Percentiles rank a stretch among this genome's conserved stretches.
Evolutionary conservation across 192 early-diverging fungal species (phyloP).

Genomic region (Coemansia sp.): DNA sequence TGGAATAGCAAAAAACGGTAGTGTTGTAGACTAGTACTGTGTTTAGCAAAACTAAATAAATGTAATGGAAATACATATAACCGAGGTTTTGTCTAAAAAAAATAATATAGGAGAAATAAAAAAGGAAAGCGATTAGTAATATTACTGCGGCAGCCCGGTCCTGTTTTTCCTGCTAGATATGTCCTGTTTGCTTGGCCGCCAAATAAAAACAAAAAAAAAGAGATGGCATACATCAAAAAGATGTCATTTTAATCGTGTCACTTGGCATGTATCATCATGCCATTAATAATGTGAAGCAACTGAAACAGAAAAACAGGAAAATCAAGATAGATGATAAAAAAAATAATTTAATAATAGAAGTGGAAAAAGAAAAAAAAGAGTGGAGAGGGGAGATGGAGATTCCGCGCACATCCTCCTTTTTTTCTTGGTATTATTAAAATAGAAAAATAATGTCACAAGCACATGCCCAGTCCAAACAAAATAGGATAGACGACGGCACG

Average conservation of each 20-base stretch:
- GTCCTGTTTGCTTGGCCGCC: no score
- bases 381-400: neutral
- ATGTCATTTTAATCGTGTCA: no score
- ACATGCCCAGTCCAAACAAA: no score
- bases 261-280: no score
- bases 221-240: no score
- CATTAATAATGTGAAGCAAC: neutral
- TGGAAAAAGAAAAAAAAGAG: neutral
- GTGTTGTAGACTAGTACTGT: no score
- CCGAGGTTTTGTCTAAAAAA: neutral
- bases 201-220: neutral
- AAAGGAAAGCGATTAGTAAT: neutral
- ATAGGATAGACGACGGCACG: no score
- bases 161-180: no score
- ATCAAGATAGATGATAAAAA: neutral
- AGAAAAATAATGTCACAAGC: neutral
- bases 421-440: neutral
- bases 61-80: no score
- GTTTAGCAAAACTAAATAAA: conserved; percentile 1
- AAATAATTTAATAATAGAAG: neutral
- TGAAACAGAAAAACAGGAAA: neutral
- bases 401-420: neutral
- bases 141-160: no score
- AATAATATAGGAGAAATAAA: neutral
- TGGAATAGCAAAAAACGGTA: neutral